Evolutionary conservation across 257 asterid species (phyloP).

Genomic region (Petrea volubilis): DNA sequence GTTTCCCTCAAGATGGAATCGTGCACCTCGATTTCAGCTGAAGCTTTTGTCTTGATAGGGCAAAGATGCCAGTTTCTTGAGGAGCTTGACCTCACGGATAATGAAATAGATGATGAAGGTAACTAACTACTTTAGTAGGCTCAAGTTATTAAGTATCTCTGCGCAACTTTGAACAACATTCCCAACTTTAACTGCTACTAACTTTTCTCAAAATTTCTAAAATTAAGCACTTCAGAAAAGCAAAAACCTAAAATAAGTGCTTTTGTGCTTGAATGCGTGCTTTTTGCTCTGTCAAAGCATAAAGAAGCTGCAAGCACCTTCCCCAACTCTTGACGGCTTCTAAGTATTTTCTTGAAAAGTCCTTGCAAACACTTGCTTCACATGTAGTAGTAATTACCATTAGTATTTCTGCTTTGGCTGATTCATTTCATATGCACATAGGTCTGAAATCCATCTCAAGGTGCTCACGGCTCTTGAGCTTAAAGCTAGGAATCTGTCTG

Average conservation of each 20-base stretch:
- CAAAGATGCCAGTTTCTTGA: conserved; percentile 68
- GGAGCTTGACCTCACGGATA: conserved; percentile 90
- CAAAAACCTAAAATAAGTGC: too few species aligned
- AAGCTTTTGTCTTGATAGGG: conserved; percentile 78
- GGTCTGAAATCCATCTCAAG: conserved; percentile 70
- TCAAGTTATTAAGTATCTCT: conserved; percentile 1
- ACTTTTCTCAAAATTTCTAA: too few species aligned
- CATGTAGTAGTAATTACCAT: not conserved
- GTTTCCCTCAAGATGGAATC: conserved; percentile 89
- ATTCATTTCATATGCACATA: conserved; percentile 26
- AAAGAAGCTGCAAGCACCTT: too few species aligned
- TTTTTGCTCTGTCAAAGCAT: too few species aligned
- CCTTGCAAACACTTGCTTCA: too few species aligned
- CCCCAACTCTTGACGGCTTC: too few species aligned
- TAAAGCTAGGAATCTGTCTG: conserved; percentile 78
- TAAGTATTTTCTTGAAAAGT: too few species aligned
- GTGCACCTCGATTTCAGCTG: conserved; percentile 53
- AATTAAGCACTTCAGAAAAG: too few species aligned
- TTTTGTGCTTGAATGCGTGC: too few species aligned
- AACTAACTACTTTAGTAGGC: conserved; percentile 14
- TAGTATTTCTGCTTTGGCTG: not conserved
- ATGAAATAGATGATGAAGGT: conserved; percentile 88
- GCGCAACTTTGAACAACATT: too few species aligned
- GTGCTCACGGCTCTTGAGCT: conserved; percentile 63
- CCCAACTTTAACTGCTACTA: too few species aligned